Conservation (phyloP, 257 asterid genomes). For the Rehmannia glutinosa region DNA sequence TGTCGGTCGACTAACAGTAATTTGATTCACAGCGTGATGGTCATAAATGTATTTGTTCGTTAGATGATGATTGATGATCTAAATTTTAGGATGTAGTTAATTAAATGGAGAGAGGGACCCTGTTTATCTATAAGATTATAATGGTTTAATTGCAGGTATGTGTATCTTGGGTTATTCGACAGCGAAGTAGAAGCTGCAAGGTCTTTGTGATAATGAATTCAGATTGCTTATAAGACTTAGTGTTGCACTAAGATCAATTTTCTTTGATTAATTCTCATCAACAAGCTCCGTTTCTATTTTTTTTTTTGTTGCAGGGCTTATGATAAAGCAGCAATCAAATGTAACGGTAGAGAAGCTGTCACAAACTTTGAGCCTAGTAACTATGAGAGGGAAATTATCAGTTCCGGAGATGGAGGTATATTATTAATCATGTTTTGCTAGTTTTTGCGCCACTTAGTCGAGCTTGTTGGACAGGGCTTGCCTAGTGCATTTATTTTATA, state of each 20-base stretch:
- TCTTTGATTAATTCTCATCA: conserved; percentile 25
- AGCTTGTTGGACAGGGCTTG: no score
- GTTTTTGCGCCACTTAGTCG: no score
- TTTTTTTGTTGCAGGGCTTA: conserved; percentile 62
- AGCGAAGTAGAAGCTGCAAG: conserved; percentile 72
- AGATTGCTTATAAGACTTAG: conserved; percentile 20
- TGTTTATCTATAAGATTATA: conserved; percentile 36
- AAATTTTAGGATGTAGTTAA: conserved; percentile 14
- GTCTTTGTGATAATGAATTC: conserved; percentile 39
- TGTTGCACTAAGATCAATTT: conserved; percentile 4
- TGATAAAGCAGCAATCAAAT: conserved; percentile 65
- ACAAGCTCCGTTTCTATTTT: conserved; percentile 15
- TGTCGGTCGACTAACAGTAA: neutral
- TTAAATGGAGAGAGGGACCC: conserved; percentile 23
- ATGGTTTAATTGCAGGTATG: conserved; percentile 56
- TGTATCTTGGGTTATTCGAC: conserved; percentile 62
- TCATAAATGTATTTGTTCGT: neutral
- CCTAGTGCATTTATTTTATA: no score
- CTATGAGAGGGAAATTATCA: conserved; percentile 40
- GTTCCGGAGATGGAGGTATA: conserved; percentile 45
- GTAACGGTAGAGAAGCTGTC: conserved; percentile 63
- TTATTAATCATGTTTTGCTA: neutral
- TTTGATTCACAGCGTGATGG: neutral
- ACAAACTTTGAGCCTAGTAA: conserved; percentile 53
- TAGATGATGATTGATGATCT: conserved; percentile 2